Conservation (phyloP, 73 alveolate genomes). For the Stentor roeselii region DNA sequence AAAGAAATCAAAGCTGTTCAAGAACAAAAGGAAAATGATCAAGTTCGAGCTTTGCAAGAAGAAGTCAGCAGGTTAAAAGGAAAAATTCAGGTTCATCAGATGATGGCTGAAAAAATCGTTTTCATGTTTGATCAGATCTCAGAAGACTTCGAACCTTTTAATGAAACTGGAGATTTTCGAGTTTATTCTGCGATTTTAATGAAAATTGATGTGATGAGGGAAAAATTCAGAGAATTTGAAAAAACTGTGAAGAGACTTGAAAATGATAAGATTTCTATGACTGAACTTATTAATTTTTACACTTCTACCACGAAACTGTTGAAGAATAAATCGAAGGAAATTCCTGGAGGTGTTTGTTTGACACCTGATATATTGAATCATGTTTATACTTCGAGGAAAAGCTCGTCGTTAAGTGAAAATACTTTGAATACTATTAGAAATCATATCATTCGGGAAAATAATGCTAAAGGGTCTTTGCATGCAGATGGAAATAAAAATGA, state of each 20-base stretch:
- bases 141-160: background rate
- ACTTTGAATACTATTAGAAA: background rate
- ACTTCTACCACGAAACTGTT: background rate
- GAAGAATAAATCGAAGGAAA: too few species aligned
- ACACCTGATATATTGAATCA: background rate
- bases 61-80: background rate
- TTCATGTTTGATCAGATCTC: background rate
- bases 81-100: background rate
- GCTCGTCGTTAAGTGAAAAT: background rate
- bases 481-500: too few species aligned
- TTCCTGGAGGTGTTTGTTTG: background rate
- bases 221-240: too few species aligned
- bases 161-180: background rate
- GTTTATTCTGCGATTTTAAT: background rate
- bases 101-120: background rate
- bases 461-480: too few species aligned
- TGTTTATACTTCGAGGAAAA: background rate
- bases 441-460: too few species aligned
- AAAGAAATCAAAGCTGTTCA: background rate
- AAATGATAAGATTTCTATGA: background rate
- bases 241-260: background rate
- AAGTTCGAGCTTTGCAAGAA: background rate
- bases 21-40: background rate
- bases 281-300: background rate
- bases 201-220: background rate